Base-by-base conservation (phyloP, 2,329 filamentous ascomycete genomes). In the Escovopsis sp. region DNA sequence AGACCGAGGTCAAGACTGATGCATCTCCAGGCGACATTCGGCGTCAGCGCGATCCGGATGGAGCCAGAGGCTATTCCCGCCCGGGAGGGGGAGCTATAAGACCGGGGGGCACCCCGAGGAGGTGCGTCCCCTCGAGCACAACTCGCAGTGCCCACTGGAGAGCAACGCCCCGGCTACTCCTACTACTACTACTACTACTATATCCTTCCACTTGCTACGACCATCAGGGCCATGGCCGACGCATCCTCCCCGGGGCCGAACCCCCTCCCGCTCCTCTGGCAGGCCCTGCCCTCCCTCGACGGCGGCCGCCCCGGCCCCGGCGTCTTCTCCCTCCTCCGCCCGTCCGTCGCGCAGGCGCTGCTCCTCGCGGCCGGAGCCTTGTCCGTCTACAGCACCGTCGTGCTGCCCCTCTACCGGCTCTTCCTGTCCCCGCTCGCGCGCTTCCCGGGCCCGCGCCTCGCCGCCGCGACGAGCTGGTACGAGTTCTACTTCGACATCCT, bases 381-480 rank as follows among this genome's bases (percentile, higher is more conserved):
- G 12, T 10, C 16, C 13, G 31, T 11, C 19, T 35, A 35, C 15
- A 18, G 21, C 21, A 6, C 7, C 18, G 11, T 35, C 27, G 33
- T n/a, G 9, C 25, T 35, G 25, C 23, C 37, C 13, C 32, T 48
- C 7, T 51, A 49, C 31, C 37, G 47, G 3, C 38, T 49, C 3
- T 46, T 41, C 25, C 32, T 45, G 11, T 42, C 39, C 18, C 46
- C 45, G 1, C 17, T 49, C 12, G 36, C 46, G 8, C 39, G 40
- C 5, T 44, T 48, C 10, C 47, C 47, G 2, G 47, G 47, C 1
- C 46, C 46, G 1, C 46, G 45, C 19, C 31, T 49, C 8, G 47
- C 47, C 5, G 47, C 39, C 8, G 14, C 34, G 10, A 40, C 37
- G 4, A 17, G 35, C 8, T 41, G 27, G 27, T 44, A 44, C 23